Evolutionary conservation across 1,284 basidiomycete genomes (phyloP).

Genomic region (Schizophyllum amplum): DNA sequence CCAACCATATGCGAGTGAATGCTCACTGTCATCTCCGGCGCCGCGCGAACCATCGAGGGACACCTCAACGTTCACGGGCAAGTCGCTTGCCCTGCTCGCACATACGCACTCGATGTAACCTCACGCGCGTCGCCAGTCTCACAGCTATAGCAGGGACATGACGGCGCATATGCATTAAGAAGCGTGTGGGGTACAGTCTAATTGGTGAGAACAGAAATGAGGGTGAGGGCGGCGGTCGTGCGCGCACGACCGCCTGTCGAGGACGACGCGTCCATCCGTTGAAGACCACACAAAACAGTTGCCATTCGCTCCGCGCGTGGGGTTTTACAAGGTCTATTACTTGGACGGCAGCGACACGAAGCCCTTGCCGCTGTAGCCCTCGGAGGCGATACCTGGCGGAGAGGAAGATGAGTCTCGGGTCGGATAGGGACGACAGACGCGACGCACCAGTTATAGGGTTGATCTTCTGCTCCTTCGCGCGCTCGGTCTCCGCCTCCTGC

Average conservation of each 20-base stretch:
- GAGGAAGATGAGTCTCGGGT: constrained; percentile 1
- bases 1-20: background rate
- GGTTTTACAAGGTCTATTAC: background rate
- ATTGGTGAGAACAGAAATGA: background rate
- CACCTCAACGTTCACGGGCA: too few relatives aligned
- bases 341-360: constrained; percentile 33
- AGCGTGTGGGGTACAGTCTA: background rate
- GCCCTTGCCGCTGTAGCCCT: constrained; percentile 73
- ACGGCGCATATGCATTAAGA: background rate
- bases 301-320: background rate
- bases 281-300: background rate
- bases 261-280: background rate
- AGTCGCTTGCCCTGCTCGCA: background rate
- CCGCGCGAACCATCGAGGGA: background rate
- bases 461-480: constrained; percentile 76
- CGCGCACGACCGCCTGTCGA: too few relatives aligned
- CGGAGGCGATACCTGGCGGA: constrained; percentile 62
- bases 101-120: background rate
- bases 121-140: too few relatives aligned
- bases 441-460: constrained; percentile 79
- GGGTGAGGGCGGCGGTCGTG: background rate
- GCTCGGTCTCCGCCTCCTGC: constrained; percentile 87
- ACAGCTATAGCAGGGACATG: background rate
- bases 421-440: constrained; percentile 5
- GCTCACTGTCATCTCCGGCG: too few relatives aligned